Conservation (phyloP, 2,329 filamentous ascomycete species). For the Septoria linicola region DNA sequence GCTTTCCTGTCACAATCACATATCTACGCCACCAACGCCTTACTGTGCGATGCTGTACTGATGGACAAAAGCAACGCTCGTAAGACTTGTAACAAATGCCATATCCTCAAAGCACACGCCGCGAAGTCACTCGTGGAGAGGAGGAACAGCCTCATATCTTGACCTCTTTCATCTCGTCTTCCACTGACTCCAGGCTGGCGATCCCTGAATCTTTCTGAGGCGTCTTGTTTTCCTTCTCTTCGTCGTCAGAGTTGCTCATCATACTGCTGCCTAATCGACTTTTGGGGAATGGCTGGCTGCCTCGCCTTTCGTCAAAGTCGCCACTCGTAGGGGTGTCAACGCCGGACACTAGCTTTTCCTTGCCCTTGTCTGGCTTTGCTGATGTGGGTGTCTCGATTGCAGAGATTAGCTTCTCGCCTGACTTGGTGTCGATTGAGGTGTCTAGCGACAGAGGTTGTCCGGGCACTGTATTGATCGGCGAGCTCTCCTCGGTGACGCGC, state of each 20-base stretch:
- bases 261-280: conserved; percentile 27
- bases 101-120: neutral
- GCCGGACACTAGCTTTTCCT: conserved; percentile 44
- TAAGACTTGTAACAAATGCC: conserved; percentile 10
- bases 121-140: neutral
- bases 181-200: conserved; percentile 22
- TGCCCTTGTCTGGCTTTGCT: conserved; percentile 18
- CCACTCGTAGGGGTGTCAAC: conserved; percentile 28
- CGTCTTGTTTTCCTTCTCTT: conserved; percentile 22
- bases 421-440: conserved; percentile 32
- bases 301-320: conserved; percentile 24
- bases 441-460: conserved; percentile 39
- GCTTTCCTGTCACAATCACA: neutral
- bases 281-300: conserved; percentile 21
- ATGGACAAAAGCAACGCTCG: conserved; percentile 18
- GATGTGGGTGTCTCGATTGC: conserved; percentile 30
- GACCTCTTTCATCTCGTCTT: conserved; percentile 50
- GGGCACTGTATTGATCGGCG: conserved; percentile 32
- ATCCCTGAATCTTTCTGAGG: conserved; percentile 21
- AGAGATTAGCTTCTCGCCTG: conserved; percentile 40
- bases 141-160: conserved; percentile 40
- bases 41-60: conserved; percentile 20
- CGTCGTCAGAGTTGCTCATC: conserved; percentile 26
- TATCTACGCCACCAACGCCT: conserved; percentile 15
- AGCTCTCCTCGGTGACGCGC: conserved; percentile 68